Percentiles rank a stretch among this genome's conserved stretches.
Conservation (phyloP, 2,329 filamentous ascomycete species). For the Parastagonospora avenae region DNA sequence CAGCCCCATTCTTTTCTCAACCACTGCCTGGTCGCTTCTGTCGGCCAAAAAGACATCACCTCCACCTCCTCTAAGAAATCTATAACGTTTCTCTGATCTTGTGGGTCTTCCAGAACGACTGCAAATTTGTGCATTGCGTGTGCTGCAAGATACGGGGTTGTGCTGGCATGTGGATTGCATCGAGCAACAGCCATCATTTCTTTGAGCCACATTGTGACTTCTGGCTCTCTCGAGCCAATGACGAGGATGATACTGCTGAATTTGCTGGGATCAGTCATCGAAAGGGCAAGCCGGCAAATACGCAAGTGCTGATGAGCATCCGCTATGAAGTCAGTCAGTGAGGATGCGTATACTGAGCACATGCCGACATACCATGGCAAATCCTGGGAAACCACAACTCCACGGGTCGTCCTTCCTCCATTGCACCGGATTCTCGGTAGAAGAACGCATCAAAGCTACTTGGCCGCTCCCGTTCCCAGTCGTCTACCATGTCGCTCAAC, state of each 20-base stretch:
- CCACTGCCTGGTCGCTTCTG: conserved; percentile 10
- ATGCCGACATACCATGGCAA: conserved; percentile 19
- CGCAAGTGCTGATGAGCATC: conserved; percentile 22
- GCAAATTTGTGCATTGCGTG: conserved; percentile 20
- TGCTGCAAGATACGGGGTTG: conserved; percentile 13
- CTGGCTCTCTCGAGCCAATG: neutral
- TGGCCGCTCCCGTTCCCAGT: conserved; percentile 23
- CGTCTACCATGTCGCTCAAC: conserved; percentile 15
- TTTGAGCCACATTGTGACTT: conserved; percentile 12
- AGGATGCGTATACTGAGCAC: neutral
- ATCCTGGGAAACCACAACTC: conserved; percentile 21
- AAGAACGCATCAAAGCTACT: conserved; percentile 20
- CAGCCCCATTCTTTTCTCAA: conserved; percentile 19
- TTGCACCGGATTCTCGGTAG: conserved; percentile 8
- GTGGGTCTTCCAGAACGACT: conserved; percentile 5
- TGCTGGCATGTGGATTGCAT: conserved; percentile 17
- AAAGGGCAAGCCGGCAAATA: conserved; percentile 20
- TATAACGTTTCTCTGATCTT: conserved; percentile 18
- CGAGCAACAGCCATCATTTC: conserved; percentile 21
- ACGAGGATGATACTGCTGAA: neutral
- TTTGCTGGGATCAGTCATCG: conserved; percentile 5
- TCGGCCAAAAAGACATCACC: conserved; percentile 16
- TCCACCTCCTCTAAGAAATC: conserved; percentile 25
- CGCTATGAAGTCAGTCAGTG: conserved; percentile 9
- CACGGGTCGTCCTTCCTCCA: conserved; percentile 6